Percentiles rank a stretch among this genome's conserved stretches.
Conservation (phyloP, 768 basidiomycete species). For the Tricholoma furcatifolium region DNA sequence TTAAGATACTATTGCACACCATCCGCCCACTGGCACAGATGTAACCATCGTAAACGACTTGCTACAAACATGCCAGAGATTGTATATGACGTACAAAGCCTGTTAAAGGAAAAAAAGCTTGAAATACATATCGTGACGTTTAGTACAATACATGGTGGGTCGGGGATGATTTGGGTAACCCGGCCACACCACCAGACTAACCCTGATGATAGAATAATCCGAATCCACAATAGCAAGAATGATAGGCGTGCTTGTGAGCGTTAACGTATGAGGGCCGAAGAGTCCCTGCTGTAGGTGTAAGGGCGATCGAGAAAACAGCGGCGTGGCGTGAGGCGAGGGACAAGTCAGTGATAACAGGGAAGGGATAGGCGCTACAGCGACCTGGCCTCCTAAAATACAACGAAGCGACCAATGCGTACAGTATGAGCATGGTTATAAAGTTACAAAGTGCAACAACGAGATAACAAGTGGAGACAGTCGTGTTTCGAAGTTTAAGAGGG, state of each 20-base stretch:
- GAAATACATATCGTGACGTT: slow-evolving; percentile 9
- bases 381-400: slow-evolving; percentile 15
- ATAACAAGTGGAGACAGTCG: slow-evolving; percentile 8
- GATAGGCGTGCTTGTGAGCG: background rate
- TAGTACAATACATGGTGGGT: slow-evolving; percentile 16
- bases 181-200: slow-evolving; percentile 15
- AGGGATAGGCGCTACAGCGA: background rate
- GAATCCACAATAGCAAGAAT: slow-evolving; percentile 10
- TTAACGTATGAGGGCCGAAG: background rate
- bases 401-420: slow-evolving; percentile 3
- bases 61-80: background rate
- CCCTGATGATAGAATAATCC: slow-evolving; percentile 16
- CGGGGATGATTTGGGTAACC: slow-evolving; percentile 4
- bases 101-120: background rate
- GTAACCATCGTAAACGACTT: background rate
- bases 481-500: slow-evolving; percentile 1
- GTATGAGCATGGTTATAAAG: background rate
- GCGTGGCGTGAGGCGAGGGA: no score
- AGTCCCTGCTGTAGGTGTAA: no score
- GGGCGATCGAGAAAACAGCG: no score
- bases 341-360: no score
- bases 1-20: background rate
- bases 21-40: background rate
- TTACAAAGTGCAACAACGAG: slow-evolving; percentile 1
- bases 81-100: background rate